Conservation (phyloP, 176 grass and related monocot genomes). For the Cenchrus purpureus region DNA sequence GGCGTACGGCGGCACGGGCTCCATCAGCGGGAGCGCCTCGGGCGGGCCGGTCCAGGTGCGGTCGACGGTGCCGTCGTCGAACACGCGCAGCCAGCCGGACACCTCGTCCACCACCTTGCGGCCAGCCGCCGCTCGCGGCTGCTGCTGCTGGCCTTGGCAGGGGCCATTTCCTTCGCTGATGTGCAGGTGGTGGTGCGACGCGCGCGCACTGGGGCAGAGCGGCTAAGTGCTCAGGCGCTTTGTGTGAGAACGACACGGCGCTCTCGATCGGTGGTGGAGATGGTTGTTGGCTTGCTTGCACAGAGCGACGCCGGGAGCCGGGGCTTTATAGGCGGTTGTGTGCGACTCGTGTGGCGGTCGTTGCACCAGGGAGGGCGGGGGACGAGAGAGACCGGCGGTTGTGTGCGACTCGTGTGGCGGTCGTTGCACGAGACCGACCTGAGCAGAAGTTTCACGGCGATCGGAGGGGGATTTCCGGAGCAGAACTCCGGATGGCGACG, state of each 20-base stretch:
- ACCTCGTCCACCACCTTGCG: conserved; percentile 79
- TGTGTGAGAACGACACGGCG: background rate
- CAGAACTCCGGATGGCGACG: background rate
- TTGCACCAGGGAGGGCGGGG: background rate
- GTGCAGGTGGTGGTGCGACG: background rate
- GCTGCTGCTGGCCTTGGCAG: background rate
- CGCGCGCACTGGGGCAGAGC: background rate
- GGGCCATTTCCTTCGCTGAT: background rate
- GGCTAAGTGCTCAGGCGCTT: background rate
- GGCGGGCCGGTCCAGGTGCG: conserved; percentile 83
- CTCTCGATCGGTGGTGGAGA: background rate
- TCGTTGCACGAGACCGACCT: background rate
- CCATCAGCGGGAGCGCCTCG: conserved; percentile 71
- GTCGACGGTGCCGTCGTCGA: conserved; percentile 80
- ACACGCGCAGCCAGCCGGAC: conserved; percentile 73
- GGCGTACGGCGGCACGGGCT: conserved; percentile 55
- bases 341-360: background rate
- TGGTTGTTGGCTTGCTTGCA: conserved; percentile 16
- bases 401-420: background rate
- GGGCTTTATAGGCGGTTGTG: conserved; percentile 14
- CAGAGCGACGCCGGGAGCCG: too few relatives aligned
- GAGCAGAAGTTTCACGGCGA: conserved; percentile 12
- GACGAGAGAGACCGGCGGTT: too few relatives aligned
- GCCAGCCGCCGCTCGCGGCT: background rate
- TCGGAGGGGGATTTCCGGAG: background rate